Conservation (phyloP, 2,329 filamentous ascomycete genomes). For the Verticillium klebahnii region DNA sequence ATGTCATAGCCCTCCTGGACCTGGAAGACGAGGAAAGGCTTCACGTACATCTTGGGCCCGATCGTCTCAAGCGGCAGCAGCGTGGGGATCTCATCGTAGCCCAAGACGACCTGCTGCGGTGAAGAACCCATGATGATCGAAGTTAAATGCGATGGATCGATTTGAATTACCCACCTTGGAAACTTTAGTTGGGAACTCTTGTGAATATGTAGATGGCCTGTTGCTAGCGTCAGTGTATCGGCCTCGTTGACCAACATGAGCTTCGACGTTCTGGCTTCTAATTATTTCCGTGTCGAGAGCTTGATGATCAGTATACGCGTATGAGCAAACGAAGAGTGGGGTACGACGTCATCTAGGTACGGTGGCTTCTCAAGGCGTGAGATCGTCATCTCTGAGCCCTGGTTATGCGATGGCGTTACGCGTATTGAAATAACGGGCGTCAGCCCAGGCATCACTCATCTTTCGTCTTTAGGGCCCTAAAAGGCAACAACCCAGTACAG, state of each 20-base stretch:
- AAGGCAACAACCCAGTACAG: no score
- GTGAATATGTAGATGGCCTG: not conserved
- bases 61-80: conserved; percentile 8
- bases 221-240: not conserved
- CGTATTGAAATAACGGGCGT: no score
- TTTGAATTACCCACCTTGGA: not conserved
- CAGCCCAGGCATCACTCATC: no score
- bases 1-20: conserved; percentile 3
- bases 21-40: conserved; percentile 4
- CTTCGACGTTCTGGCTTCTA: not conserved
- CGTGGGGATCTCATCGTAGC: not conserved
- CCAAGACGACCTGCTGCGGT: not conserved
- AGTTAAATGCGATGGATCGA: not conserved
- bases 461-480: no score
- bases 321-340: not conserved
- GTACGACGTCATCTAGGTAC: not conserved
- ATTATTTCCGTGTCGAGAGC: not conserved
- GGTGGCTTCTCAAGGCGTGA: no score
- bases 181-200: not conserved
- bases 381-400: no score
- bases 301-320: not conserved
- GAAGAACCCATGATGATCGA: not conserved
- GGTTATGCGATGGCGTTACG: no score
- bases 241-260: not conserved
- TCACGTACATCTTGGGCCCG: conserved; percentile 4